Evolutionary conservation across 495 filamentous ascomycete species (phyloP).

Genomic region (Penicillium subrubescens): DNA sequence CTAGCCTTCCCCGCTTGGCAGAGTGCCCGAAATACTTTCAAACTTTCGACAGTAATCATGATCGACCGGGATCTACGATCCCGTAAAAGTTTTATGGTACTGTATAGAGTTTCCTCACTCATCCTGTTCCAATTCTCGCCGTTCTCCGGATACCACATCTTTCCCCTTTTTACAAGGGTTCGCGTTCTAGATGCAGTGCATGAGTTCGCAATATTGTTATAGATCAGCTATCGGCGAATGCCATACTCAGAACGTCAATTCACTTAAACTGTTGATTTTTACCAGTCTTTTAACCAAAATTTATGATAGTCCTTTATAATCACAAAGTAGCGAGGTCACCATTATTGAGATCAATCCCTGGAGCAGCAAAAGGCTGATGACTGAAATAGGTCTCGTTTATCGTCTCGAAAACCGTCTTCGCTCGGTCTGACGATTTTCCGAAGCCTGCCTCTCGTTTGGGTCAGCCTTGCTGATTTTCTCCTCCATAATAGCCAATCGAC

Average conservation of each 20-base stretch:
- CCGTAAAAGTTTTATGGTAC: slow-evolving; percentile 2
- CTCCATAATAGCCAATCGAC: slow-evolving; percentile 1
- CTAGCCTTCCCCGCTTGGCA: no score
- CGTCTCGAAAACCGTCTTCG: background rate
- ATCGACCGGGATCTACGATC: slow-evolving; percentile 4
- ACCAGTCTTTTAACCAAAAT: background rate
- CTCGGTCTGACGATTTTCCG: background rate
- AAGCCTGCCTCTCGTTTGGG: background rate
- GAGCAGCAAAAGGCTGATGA: slow-evolving; percentile 1
- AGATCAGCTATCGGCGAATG: background rate
- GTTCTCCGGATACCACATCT: slow-evolving; percentile 1
- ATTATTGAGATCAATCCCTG: background rate
- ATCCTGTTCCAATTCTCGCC: background rate
- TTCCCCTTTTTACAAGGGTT: slow-evolving; percentile 2
- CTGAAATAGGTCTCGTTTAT: background rate
- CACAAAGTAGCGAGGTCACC: slow-evolving; percentile 1
- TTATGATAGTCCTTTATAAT: background rate
- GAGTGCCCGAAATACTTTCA: no score
- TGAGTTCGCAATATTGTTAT: no score
- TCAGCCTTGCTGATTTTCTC: slow-evolving; percentile 1
- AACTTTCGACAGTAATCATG: slow-evolving; percentile 5
- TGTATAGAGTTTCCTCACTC: slow-evolving; percentile 1
- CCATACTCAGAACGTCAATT: slow-evolving; percentile 5
- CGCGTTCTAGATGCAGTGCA: background rate
- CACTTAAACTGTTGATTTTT: background rate